Conservation (phyloP, 169 alveolate genomes). For the Plasmodium blacklocki region DNA sequence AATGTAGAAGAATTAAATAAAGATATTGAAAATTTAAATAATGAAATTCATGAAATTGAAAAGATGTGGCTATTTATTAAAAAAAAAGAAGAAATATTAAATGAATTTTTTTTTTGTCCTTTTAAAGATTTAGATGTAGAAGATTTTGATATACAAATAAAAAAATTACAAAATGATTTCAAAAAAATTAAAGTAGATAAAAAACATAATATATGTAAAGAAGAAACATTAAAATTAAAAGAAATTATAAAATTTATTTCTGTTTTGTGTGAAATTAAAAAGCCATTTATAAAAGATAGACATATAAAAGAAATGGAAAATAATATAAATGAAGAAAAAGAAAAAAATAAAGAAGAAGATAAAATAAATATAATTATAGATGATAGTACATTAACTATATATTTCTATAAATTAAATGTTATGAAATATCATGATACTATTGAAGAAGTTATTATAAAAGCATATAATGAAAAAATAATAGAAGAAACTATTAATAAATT, state of each 20-base stretch:
- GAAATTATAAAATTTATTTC: slow-evolving; percentile 54
- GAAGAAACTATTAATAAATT: slow-evolving; percentile 62
- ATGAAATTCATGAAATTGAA: slow-evolving; percentile 58
- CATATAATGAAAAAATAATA: slow-evolving; percentile 52
- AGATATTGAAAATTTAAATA: slow-evolving; percentile 39
- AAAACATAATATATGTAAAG: slow-evolving; percentile 64
- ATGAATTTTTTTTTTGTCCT: slow-evolving; percentile 28
- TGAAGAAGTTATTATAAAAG: slow-evolving; percentile 65
- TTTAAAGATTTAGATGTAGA: slow-evolving; percentile 63
- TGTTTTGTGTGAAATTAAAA: slow-evolving; percentile 54
- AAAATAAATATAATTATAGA: slow-evolving; percentile 33
- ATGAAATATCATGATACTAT: slow-evolving; percentile 61
- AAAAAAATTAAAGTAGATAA: slow-evolving; percentile 64
- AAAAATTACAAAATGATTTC: slow-evolving; percentile 54
- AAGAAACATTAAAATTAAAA: slow-evolving; percentile 54
- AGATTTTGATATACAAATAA: slow-evolving; percentile 55
- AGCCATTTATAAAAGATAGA: slow-evolving; percentile 44
- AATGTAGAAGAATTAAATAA: slow-evolving; percentile 64
- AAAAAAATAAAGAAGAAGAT: slow-evolving; percentile 34
- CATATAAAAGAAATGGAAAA: slow-evolving; percentile 68
- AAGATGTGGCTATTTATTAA: slow-evolving; percentile 58
- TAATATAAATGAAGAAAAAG: slow-evolving; percentile 57
- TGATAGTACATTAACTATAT: slow-evolving; percentile 45
- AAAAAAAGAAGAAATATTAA: slow-evolving; percentile 61
- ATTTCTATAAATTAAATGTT: slow-evolving; percentile 59